Evolutionary conservation across 2,329 filamentous ascomycete genomes (phyloP).

Genomic region (Stemphylium lycopersici): DNA sequence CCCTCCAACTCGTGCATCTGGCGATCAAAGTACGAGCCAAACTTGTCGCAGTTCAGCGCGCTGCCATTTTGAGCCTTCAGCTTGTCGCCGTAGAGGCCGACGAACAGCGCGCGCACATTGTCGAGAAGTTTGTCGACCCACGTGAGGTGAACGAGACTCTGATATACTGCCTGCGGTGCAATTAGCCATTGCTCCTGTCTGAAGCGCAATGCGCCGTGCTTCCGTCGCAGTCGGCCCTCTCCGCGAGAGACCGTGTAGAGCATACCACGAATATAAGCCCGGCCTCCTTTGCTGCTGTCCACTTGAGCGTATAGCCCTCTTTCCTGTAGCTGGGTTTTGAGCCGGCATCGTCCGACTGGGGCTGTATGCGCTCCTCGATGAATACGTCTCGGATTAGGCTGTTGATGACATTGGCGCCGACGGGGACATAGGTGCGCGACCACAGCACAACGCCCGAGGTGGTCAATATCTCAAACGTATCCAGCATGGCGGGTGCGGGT

Average conservation of each 20-base stretch:
- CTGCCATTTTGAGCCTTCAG: conserved; percentile 81
- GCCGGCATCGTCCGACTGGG: conserved; percentile 65
- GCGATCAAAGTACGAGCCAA: conserved; percentile 93
- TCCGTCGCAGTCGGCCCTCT: background rate
- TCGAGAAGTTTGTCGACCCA: conserved; percentile 98
- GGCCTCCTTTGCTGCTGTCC: conserved; percentile 89
- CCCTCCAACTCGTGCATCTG: conserved; percentile 83
- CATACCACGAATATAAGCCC: conserved; percentile 93
- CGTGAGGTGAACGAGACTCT: conserved; percentile 89
- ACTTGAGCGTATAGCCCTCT: conserved; percentile 94
- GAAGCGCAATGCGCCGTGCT: background rate
- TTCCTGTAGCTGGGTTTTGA: conserved; percentile 79
- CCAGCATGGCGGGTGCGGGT: conserved; percentile 70
- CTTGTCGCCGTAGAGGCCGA: conserved; percentile 87
- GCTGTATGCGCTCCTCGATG: conserved; percentile 85
- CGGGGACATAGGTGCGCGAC: conserved; percentile 83
- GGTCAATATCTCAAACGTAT: conserved; percentile 95
- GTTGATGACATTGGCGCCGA: conserved; percentile 86
- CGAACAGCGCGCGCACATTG: conserved; percentile 90
- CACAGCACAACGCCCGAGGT: conserved; percentile 96
- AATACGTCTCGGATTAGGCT: conserved; percentile 95
- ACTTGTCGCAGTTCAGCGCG: conserved; percentile 74
- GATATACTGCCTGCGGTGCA: conserved; percentile 80
- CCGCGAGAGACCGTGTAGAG: background rate
- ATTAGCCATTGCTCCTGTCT: conserved; percentile 3